Percentiles rank a stretch among this genome's conserved stretches.
These are phyloP conservation scores for Moesziomyces parantarcticus DNA, from an alignment of 1,284 basidiomycete genomes.

Conservation along the genomic window DNA sequence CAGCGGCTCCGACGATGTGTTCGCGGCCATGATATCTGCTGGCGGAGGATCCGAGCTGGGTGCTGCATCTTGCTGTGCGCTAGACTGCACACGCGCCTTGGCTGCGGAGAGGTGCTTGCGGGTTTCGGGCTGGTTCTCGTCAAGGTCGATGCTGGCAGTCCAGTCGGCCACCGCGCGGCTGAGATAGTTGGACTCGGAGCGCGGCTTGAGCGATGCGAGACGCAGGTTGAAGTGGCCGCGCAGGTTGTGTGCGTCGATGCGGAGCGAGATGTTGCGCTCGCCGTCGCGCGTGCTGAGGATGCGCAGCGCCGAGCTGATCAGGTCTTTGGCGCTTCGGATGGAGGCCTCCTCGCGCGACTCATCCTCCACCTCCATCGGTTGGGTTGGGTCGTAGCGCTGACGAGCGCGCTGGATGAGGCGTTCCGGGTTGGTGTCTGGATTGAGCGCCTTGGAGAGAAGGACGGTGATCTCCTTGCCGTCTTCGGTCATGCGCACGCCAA, in stretches of 20 bases:
- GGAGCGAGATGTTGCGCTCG: slow-evolving; percentile 24
- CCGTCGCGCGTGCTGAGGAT: slow-evolving; percentile 30
- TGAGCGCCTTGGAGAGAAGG: slow-evolving; percentile 22
- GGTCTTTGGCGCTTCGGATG: slow-evolving; percentile 21
- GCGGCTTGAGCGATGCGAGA: slow-evolving; percentile 18
- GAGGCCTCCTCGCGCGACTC: background rate
- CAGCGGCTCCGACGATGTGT: background rate
- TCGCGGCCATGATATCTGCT: background rate
- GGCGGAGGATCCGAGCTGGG: background rate
- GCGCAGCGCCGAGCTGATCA: slow-evolving; percentile 24
- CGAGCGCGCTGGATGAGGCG: slow-evolving; percentile 7
- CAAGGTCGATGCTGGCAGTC: slow-evolving; percentile 25
- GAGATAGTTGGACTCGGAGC: slow-evolving; percentile 17
- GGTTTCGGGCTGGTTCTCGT: slow-evolving; percentile 16
- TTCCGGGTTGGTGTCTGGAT: slow-evolving; percentile 32
- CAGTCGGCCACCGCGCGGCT: slow-evolving; percentile 26
- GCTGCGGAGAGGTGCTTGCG: slow-evolving; percentile 5
- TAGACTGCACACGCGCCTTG: slow-evolving; percentile 10
- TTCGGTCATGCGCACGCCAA: background rate
- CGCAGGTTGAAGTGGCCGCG: slow-evolving; percentile 30
- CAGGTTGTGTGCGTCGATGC: slow-evolving; percentile 27
- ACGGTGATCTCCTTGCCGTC: slow-evolving; percentile 9
- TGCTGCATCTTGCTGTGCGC: background rate
- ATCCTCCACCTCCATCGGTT: background rate
- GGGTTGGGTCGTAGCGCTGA: slow-evolving; percentile 1